Conservation (phyloP, 2,329 filamentous ascomycete genomes). For the Phialophora verrucosa region DNA sequence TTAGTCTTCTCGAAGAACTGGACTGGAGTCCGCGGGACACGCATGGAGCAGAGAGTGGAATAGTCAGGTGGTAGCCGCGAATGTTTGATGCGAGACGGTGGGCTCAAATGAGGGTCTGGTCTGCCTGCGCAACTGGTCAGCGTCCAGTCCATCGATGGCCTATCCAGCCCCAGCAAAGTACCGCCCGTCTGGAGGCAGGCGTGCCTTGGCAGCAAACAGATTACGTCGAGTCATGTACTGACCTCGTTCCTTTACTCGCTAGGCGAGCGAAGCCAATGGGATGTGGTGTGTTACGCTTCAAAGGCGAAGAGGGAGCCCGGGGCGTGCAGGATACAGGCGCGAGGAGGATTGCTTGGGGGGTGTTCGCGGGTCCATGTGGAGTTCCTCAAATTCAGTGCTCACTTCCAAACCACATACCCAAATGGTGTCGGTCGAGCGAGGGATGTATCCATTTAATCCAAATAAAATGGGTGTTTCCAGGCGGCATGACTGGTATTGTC, state of each 20-base stretch:
- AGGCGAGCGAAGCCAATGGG: constrained; percentile 1
- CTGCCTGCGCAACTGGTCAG: constrained; percentile 18
- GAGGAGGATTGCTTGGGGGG: not conserved
- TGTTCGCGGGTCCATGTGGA: not conserved
- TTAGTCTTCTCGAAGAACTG: constrained; percentile 18
- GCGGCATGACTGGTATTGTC: not conserved
- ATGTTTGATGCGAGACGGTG: constrained; percentile 1
- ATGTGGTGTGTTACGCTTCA: not conserved
- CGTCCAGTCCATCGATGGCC: not conserved
- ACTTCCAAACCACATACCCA: not conserved
- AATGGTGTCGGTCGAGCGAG: not conserved
- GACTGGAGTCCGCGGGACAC: constrained; percentile 6
- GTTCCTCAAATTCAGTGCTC: not conserved
- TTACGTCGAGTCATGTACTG: constrained; percentile 17
- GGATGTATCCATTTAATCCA: not conserved
- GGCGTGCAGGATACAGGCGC: not conserved
- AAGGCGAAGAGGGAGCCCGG: not conserved
- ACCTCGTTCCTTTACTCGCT: not conserved
- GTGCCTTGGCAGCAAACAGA: constrained; percentile 1
- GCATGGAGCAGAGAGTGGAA: not conserved
- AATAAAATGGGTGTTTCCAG: not conserved
- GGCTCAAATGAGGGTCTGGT: constrained; percentile 9
- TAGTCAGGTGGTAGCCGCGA: constrained; percentile 5
- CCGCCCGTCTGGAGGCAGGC: not conserved
- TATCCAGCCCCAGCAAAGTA: not conserved